Evolutionary conservation across 2,329 filamentous ascomycete species (phyloP), one percentile per base, ranked within the genome.

Genomic region (Talaromyces sp.): DNA sequence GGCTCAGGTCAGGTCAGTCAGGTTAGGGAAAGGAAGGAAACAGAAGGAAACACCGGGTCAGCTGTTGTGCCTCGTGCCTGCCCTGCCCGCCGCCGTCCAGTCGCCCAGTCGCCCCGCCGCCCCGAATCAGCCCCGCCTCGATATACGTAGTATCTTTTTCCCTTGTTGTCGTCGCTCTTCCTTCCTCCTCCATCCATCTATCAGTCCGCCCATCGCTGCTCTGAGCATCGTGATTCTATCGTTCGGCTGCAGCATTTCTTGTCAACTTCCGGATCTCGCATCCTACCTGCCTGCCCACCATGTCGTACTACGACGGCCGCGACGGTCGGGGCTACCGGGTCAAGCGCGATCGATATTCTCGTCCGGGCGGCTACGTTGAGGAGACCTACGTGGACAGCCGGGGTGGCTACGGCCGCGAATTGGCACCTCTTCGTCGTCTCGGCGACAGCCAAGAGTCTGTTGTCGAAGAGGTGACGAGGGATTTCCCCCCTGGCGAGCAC

Each of bases 381-480:
- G 67, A 71, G 56, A 68, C 72, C 46, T 73, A 74, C 57, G 64
- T 69, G 58, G 64, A 68, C 31, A 61, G 63, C 35, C 63, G 67
- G 27, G 61, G 50, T 31, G 62, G 61, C 11, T 58, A 60, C 57
- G 57, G 56, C 43, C 60, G 63, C 38, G 61, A 61, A 26, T 60
- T 57, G 11, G 65, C 65, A 26, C 54, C 50, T 14, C 50, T 68
- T 57, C 67, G 68, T 61, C 68, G 65, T 57, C 63, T 57, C 24
- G 88, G 92, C 71, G 88, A 91, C 69, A 92, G 88, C 73, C 87
- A 88, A 52, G 78, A 88, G 27, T 87, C 87, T 2, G 32, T 59
- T 29, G 76, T 95, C 70, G 92, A 96, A 76, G 90, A 95, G 76
- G 86, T 95, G 62, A 85, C 86, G 65, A 87, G 91, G 66, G 90